Evolutionary conservation across 208 protist genomes (phyloP).

Genomic region (Crithidia mellificae): DNA sequence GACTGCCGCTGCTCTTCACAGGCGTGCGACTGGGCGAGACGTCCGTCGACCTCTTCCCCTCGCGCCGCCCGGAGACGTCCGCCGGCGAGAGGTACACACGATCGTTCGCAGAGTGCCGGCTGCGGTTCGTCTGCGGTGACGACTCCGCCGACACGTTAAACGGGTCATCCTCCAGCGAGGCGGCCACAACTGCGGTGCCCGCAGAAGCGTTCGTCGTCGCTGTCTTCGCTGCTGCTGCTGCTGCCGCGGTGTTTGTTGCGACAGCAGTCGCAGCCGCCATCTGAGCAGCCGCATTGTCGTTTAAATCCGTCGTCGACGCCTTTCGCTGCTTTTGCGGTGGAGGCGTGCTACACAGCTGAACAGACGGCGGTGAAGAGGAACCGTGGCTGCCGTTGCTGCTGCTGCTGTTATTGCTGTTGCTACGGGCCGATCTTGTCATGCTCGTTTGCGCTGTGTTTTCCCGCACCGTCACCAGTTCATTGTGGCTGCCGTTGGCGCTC

Average conservation of each 20-base stretch:
- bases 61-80: neutral
- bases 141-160: neutral
- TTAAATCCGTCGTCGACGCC: neutral
- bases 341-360: neutral
- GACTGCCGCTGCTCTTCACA: neutral
- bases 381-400: neutral
- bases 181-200: too few species aligned
- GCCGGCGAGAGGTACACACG: neutral
- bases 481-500: too few species aligned
- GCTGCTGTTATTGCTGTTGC: too few species aligned
- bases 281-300: neutral
- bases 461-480: neutral
- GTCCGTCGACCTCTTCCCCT: neutral
- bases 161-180: neutral
- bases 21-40: neutral
- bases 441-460: neutral
- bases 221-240: too few species aligned
- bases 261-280: neutral
- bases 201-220: too few species aligned
- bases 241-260: too few species aligned
- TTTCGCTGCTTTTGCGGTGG: neutral
- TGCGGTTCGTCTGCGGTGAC: neutral
- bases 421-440: neutral
- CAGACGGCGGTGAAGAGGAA: neutral
- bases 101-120: neutral